Evolutionary conservation across 176 grass and related monocot genomes (phyloP), one percentile per base, ranked within the genome.

Genomic region (Eleusine indica): DNA sequence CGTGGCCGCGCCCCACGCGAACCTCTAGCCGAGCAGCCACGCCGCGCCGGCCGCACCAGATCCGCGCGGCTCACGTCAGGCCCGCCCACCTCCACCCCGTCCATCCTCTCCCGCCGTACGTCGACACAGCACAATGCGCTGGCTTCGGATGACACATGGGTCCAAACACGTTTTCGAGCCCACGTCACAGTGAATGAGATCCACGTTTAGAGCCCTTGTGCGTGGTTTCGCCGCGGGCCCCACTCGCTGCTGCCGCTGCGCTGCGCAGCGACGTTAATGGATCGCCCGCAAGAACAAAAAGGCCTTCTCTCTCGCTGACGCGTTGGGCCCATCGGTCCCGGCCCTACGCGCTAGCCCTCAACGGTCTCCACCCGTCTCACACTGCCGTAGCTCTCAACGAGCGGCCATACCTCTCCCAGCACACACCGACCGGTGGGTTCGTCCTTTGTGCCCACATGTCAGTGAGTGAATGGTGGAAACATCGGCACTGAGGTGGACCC

Each of bases 181-280:
- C 37, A 42, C 53, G 0, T 47, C 44, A 11, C 44, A 4, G 9
- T 19, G 32, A 58, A 4, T 7, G 32, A 3, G 12, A 0, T 10
- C 17, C 7, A 53, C 13, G 13, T 38, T 10, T 25, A 0, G 18
- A 11, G 17, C 51, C 3, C 3, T 5, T 39, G 53, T 22, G 10
- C 74, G 37, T n/a, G 32, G 21, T 76, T 61, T 76, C 5, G 1
- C 4, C 12, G 4, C 3, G 39, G 75, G 75, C 39, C 74, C 75
- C 57, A 63, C 75, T 2, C 56, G 8, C n/a, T 46, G 57, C 57
- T 46, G 25, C 25, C 25, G 25, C 25, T 25, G 25, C 25, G 67
- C 68, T 61, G 75, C 54, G 79, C 75, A 88, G 75, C 75, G 87
- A 84, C 83, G 82, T 88, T 88, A 88, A 88, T 88, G 75, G 87